Conservation (phyloP, 306 rosid genomes). For the Castanea crenata region DNA sequence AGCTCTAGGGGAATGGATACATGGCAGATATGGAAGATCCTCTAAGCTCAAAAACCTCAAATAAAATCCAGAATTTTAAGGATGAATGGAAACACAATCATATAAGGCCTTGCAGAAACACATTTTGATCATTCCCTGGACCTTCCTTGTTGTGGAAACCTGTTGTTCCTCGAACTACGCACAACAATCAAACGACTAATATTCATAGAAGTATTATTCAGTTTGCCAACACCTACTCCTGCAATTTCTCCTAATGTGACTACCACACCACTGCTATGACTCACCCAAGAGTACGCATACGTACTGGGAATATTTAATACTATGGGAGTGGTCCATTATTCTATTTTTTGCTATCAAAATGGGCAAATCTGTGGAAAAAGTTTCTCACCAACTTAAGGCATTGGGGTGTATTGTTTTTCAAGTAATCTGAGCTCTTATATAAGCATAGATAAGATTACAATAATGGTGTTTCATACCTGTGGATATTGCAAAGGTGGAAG, state of each 20-base stretch:
- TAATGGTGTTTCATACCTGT: conserved; percentile 37
- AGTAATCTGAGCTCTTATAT: conserved; percentile 1
- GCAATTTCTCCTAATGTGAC: too few species aligned
- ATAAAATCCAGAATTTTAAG: too few species aligned
- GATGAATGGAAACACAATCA: not conserved
- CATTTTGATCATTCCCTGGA: not conserved
- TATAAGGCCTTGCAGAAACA: not conserved
- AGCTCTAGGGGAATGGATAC: too few species aligned
- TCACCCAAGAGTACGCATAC: not conserved
- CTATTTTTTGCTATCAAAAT: not conserved
- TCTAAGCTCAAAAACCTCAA: too few species aligned
- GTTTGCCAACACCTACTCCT: not conserved
- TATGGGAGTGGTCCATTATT: not conserved
- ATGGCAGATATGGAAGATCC: too few species aligned
- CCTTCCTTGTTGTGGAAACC: not conserved
- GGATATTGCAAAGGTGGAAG: conserved; percentile 69
- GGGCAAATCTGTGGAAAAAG: not conserved
- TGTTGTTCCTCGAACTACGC: not conserved
- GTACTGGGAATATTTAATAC: not conserved
- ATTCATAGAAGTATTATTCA: not conserved
- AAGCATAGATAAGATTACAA: not conserved
- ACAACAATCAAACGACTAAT: too few species aligned
- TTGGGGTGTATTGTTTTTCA: not conserved
- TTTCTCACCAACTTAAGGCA: not conserved
- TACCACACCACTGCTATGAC: not conserved